Conservation (phyloP, 768 basidiomycete species). For the Hemileccinum rubropunctum region DNA sequence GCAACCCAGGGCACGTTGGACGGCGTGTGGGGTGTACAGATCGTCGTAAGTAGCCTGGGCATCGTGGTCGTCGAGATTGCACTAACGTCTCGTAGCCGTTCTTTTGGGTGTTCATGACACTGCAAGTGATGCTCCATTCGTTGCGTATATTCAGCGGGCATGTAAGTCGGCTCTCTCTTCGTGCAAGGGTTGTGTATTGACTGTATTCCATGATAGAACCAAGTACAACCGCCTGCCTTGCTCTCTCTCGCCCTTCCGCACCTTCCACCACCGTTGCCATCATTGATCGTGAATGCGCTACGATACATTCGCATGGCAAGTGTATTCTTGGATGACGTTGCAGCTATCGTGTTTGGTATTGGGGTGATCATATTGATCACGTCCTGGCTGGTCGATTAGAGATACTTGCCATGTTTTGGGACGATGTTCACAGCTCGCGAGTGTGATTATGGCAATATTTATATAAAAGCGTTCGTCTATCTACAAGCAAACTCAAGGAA, state of each 20-base stretch:
- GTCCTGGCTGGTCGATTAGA: constrained; percentile 38
- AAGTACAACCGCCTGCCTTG: constrained; percentile 56
- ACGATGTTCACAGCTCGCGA: not conserved
- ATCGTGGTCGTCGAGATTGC: not conserved
- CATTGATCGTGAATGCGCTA: constrained; percentile 57
- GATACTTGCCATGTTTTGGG: not conserved
- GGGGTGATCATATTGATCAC: constrained; percentile 61
- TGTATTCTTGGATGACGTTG: constrained; percentile 67
- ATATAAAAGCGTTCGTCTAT: not conserved
- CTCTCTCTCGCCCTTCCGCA: constrained; percentile 60
- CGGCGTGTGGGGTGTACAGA: constrained; percentile 48
- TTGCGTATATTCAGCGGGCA: constrained; percentile 66
- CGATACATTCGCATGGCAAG: constrained; percentile 70
- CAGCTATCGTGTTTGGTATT: constrained; percentile 66
- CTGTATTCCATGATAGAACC: constrained; percentile 40
- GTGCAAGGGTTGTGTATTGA: constrained; percentile 5
- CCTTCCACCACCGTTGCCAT: constrained; percentile 62
- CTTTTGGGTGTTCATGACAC: constrained; percentile 77
- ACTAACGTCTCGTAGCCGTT: constrained; percentile 51
- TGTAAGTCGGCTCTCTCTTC: constrained; percentile 40
- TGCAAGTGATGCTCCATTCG: constrained; percentile 71
- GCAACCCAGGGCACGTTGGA: constrained; percentile 35
- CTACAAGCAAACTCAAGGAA: constrained; percentile 24
- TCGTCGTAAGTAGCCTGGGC: constrained; percentile 46
- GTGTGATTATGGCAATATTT: constrained; percentile 2